phyloP scores from a whole-genome alignment of 768 basidiomycete genomes.

The Suillus paluster region DNA sequence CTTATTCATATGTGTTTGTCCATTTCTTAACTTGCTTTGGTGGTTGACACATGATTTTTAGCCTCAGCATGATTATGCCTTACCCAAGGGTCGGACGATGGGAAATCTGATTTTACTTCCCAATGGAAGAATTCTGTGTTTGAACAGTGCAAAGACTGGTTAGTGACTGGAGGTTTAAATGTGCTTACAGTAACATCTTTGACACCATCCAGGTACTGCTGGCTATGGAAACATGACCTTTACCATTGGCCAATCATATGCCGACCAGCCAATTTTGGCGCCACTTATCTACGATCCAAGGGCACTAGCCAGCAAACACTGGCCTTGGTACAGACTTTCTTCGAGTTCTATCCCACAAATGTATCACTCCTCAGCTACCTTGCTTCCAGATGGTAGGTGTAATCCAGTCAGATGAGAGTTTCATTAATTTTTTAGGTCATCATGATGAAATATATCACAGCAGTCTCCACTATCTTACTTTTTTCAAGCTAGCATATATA shows the following conservation, averaged over 20 bases:
- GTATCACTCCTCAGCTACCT: constrained; percentile 77
- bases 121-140: constrained; percentile 63
- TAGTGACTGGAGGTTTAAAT: background rate
- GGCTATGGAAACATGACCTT: constrained; percentile 65
- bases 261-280: constrained; percentile 57
- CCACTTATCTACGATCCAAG: constrained; percentile 72
- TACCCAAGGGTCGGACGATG: constrained; percentile 75
- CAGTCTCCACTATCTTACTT: too few species aligned
- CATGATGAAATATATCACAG: too few species aligned
- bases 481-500: too few species aligned
- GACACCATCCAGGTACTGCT: constrained; percentile 57
- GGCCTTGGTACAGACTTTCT: constrained; percentile 66
- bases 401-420: constrained; percentile 7
- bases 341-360: constrained; percentile 69
- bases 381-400: constrained; percentile 63
- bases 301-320: constrained; percentile 61
- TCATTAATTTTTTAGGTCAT: constrained; percentile 9
- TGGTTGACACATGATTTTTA: constrained; percentile 26
- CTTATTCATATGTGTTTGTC: constrained; percentile 54
- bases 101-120: constrained; percentile 74
- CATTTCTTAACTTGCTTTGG: background rate
- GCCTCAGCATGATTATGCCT: constrained; percentile 65
- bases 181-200: background rate
- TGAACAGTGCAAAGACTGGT: constrained; percentile 66
- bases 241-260: constrained; percentile 68